Conservation (phyloP, 225 moss, liverwort and hornwort genomes). For the Climacium dendroides region DNA sequence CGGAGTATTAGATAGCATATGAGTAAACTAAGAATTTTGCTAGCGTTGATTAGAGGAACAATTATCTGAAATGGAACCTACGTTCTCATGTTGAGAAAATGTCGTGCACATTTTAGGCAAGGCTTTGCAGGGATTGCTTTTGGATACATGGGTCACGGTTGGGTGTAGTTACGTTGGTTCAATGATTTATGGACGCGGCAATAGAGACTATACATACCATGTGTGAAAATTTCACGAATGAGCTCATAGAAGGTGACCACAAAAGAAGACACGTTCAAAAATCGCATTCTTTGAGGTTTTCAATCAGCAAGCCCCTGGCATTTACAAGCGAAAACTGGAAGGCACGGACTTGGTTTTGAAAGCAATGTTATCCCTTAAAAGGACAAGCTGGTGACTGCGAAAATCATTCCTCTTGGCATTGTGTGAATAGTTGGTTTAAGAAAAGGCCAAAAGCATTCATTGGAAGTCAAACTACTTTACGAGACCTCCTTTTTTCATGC, state of each 20-base stretch:
- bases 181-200: background rate
- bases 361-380: too few species aligned
- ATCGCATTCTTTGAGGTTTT: background rate
- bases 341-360: too few species aligned
- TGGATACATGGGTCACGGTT: background rate
- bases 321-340: background rate
- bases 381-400: too few species aligned
- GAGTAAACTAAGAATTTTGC: background rate
- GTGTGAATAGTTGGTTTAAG: too few species aligned
- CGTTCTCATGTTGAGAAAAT: background rate
- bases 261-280: background rate
- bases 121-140: background rate
- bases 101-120: background rate
- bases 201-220: too few species aligned
- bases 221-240: background rate
- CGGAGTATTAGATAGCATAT: background rate
- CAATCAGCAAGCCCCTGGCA: background rate
- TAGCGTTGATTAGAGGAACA: background rate
- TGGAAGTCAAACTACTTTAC: too few species aligned
- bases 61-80: background rate
- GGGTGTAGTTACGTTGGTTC: background rate
- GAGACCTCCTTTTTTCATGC: too few species aligned
- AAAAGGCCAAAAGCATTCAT: too few species aligned
- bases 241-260: background rate
- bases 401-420: too few species aligned